phyloP scores from a whole-genome alignment of 2,329 filamentous ascomycete genomes.

The Cadophora sp. region DNA sequence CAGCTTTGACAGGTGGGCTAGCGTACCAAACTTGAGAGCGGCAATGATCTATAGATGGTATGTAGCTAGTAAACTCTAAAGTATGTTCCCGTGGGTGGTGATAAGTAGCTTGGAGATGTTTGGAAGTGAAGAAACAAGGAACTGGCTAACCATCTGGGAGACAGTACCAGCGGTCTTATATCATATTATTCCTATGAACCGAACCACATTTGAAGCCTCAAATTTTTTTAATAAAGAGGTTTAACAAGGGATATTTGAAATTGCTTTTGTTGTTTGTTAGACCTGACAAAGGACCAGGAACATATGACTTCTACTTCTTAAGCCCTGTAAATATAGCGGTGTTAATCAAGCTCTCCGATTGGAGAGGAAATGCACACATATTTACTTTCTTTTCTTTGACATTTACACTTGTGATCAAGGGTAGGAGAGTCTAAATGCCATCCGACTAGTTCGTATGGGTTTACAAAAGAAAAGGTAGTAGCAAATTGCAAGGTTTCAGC shows the following conservation, averaged over 20 bases:
- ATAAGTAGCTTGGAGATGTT: neutral
- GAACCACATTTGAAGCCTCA: neutral
- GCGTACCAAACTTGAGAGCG: conserved; percentile 9
- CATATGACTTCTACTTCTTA: conserved; percentile 1
- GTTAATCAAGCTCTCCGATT: neutral
- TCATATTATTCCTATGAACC: neutral
- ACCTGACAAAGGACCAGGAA: neutral
- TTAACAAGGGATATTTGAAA: conserved; percentile 3
- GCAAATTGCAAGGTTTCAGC: neutral
- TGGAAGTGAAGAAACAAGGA: conserved; percentile 4
- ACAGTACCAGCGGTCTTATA: conserved; percentile 13
- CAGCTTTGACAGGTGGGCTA: neutral
- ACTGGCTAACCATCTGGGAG: neutral
- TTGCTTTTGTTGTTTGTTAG: conserved; percentile 18
- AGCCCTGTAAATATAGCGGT: conserved; percentile 1
- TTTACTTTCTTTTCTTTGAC: conserved; percentile 2
- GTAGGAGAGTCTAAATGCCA: neutral
- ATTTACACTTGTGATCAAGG: neutral
- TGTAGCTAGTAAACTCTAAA: neutral
- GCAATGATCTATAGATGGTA: neutral
- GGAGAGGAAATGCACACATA: neutral
- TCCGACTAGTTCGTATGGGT: conserved; percentile 5
- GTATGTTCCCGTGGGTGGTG: neutral
- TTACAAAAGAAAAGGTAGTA: neutral
- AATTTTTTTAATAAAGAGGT: neutral